Percentiles rank a stretch among this genome's conserved stretches.
Conservation (phyloP, 23 red algal genomes). For the Agarophyton chilense region DNA sequence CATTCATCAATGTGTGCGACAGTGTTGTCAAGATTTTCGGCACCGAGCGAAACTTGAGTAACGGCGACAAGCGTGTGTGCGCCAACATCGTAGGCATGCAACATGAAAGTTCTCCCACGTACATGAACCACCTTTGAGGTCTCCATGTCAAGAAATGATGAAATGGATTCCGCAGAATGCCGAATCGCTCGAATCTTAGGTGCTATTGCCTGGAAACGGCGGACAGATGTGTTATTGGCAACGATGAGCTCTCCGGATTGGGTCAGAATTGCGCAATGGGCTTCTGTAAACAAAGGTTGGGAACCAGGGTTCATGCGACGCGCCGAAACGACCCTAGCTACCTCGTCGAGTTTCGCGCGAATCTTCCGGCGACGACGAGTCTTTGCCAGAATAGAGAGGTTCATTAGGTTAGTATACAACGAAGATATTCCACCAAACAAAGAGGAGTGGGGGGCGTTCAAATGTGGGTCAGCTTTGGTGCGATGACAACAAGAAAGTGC, state of each 20-base stretch:
- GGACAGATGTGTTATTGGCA: constrained; percentile 27
- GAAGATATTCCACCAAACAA: background rate
- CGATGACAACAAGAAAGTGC: background rate
- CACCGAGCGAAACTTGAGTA: constrained; percentile 49
- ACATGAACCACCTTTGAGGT: constrained; percentile 35
- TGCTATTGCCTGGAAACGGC: constrained; percentile 43
- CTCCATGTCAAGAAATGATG: constrained; percentile 11
- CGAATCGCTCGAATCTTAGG: constrained; percentile 56
- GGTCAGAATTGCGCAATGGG: constrained; percentile 57
- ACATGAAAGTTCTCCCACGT: constrained; percentile 9
- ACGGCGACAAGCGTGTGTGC: constrained; percentile 48
- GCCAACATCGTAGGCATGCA: constrained; percentile 51
- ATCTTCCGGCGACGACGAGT: constrained; percentile 64
- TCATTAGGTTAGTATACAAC: constrained; percentile 9
- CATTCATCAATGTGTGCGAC: constrained; percentile 49
- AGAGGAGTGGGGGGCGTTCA: background rate
- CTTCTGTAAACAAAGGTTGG: constrained; percentile 27
- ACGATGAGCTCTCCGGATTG: constrained; percentile 49
- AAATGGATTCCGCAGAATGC: constrained; percentile 16
- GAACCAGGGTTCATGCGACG: constrained; percentile 21
- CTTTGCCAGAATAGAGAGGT: constrained; percentile 51
- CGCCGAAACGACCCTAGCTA: constrained; percentile 35
- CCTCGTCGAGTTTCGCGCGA: constrained; percentile 62
- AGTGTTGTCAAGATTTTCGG: constrained; percentile 44
- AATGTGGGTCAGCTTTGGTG: no score